Conservation (phyloP, 2,329 filamentous ascomycete genomes). For the Neopestalotiopsis sp. region DNA sequence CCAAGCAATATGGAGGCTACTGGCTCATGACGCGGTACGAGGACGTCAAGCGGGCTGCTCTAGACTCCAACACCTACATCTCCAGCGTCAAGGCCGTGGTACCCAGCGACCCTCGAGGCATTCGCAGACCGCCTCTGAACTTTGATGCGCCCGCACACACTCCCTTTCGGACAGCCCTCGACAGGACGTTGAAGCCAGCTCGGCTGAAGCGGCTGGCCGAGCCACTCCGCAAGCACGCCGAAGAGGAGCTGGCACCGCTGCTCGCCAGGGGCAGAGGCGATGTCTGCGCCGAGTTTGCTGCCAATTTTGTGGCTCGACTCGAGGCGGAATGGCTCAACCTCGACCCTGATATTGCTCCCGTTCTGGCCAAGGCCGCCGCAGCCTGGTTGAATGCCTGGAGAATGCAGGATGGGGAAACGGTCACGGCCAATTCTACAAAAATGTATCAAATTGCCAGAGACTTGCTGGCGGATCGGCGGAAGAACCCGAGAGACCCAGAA, state of each 20-base stretch:
- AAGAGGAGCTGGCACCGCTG: conserved; percentile 21
- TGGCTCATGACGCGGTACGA: conserved; percentile 28
- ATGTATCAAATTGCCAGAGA: conserved; percentile 23
- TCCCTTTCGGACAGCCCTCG: conserved; percentile 26
- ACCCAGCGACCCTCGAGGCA: conserved; percentile 23
- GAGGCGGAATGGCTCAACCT: conserved; percentile 29
- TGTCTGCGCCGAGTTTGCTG: conserved; percentile 25
- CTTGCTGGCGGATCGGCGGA: conserved; percentile 23
- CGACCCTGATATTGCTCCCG: conserved; percentile 23
- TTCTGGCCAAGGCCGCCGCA: conserved; percentile 7
- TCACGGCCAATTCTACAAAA: conserved; percentile 21
- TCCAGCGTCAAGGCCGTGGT: conserved; percentile 24
- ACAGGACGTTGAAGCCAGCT: conserved; percentile 24
- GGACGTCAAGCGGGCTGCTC: conserved; percentile 26
- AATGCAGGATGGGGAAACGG: conserved; percentile 23
- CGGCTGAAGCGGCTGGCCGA: conserved; percentile 22
- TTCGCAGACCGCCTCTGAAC: conserved; percentile 27
- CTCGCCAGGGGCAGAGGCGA: conserved; percentile 21
- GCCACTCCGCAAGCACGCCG: conserved; percentile 22
- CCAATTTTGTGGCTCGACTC: conserved; percentile 26
- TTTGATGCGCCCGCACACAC: conserved; percentile 28
- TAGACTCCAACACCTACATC: conserved; percentile 24
- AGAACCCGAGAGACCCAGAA: conserved; percentile 22
- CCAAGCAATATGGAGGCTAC: conserved; percentile 26
- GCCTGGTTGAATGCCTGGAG: conserved; percentile 27